phyloP scores from a whole-genome alignment of 441 rosid genomes.

The Cnidoscolus chayamansa region DNA sequence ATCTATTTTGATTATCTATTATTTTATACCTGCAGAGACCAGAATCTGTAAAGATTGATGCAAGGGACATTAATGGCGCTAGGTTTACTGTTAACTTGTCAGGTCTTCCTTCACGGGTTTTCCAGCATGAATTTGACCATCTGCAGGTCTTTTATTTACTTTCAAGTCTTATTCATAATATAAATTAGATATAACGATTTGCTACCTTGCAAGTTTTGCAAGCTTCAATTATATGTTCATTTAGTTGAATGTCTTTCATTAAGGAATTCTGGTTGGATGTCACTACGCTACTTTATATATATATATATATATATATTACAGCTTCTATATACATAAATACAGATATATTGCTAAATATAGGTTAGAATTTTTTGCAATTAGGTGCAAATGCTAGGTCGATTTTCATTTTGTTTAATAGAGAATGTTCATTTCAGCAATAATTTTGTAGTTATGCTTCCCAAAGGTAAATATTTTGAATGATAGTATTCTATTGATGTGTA shows the following conservation, averaged over 20 bases:
- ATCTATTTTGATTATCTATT: neutral
- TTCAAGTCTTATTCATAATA: neutral
- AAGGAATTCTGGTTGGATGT: neutral
- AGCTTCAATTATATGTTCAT: neutral
- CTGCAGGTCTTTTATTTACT: conserved; percentile 52
- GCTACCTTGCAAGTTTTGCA: neutral
- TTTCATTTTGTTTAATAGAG: neutral
- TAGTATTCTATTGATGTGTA: neutral
- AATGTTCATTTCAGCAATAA: neutral
- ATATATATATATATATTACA: neutral
- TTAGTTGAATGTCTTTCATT: neutral
- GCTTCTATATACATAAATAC: neutral
- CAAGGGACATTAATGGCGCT: conserved; percentile 67
- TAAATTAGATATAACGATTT: neutral
- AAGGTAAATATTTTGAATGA: neutral
- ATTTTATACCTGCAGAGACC: conserved; percentile 62
- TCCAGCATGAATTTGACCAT: conserved; percentile 96
- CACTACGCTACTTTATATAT: neutral
- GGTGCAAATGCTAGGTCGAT: neutral
- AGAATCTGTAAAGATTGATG: conserved; percentile 81
- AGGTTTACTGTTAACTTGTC: conserved; percentile 66
- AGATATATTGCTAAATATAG: neutral
- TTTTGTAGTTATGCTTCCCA: neutral
- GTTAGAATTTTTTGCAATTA: neutral
- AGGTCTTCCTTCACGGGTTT: conserved; percentile 77